Base-by-base conservation (phyloP, 139 green algal genomes). In the Closterium sp. region DNA sequence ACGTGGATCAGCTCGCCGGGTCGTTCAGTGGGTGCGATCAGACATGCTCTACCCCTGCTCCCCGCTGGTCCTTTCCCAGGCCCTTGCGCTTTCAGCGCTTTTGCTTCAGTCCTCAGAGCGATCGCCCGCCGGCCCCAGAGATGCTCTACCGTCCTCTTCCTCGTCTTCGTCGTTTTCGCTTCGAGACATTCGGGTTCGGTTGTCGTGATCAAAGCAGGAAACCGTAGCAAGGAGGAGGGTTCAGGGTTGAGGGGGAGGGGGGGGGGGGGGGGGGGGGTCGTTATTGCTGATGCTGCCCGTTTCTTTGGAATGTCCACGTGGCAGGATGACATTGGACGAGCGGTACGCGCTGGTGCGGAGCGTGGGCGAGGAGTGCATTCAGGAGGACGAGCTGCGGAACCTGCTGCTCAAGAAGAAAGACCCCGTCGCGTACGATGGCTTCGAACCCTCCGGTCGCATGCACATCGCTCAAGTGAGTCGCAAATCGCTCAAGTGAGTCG, bases 371-470 rank as follows among this genome's bases (percentile, higher is more conserved):
- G 98, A 99, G 92, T 99, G 98, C 95, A 97, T 99, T 43, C 96
- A 97, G 84, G 97, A 99, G 64, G 94, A 95, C 0, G 97, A 99
- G 92, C 96, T 99, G 86, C 92, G 95, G 0, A 95, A 94, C 12
- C 95, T 99, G 87, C 94, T 99, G 33, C 94, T 95, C 30, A 97
- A 98, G 87, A 98, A 98, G 93, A 93, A 91, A 12, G 95, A 97
- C 91, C 93, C 94, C 0, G 95, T 98, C 1, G 97, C 97, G 28
- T 99, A 99, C 93, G 98, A 99, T 34, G 98, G 98, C 3, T 99
- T 99, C 91, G 98, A 99, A 93, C 98, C 98, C 1, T 98, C 96
- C n/a, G 98, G 98, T 0, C 95, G 98, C 35, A 99, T 99, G 97
- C 98, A 99, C 95, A 99, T 99, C 84, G 98, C 98, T 10, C 98